Percentiles rank a stretch among this genome's conserved stretches.
phyloP scores from a whole-genome alignment of 169 alveolate species.

The Eimeria necatrix region DNA sequence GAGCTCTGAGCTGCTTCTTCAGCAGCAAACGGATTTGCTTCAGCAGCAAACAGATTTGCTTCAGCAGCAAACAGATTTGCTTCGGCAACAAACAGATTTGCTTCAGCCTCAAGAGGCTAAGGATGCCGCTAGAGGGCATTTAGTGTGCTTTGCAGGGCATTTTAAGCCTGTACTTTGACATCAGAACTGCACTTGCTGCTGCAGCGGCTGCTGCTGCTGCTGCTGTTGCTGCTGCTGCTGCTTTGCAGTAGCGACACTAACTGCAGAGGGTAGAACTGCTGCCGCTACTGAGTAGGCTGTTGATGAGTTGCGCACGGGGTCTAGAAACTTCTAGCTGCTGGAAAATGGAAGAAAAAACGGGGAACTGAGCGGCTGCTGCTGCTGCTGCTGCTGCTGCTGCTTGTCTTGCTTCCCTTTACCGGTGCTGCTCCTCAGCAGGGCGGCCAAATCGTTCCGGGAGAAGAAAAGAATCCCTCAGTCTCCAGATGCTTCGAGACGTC shows the following conservation, averaged over 20 bases:
- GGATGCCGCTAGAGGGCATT: no score
- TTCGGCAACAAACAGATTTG: no score
- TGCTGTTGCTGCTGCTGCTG: constrained; percentile 60
- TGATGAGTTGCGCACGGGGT: not conserved
- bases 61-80: no score
- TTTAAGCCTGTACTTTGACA: no score
- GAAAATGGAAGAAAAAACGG: not conserved
- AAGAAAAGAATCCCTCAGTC: constrained; percentile 40
- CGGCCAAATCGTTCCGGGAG: not conserved
- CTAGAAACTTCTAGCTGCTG: not conserved
- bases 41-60: no score
- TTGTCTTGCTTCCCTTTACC: no score
- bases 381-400: not conserved
- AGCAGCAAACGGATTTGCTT: no score
- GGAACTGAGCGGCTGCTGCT: constrained; percentile 7
- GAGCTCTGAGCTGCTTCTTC: no score
- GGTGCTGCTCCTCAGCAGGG: not conserved
- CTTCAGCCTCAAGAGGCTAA: no score
- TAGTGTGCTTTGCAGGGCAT: no score
- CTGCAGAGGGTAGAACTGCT: not conserved
- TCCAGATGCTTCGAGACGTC: not conserved
- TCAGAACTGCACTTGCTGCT: no score
- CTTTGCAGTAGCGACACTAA: not conserved
- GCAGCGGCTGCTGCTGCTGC: no score
- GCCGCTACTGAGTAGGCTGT: not conserved